Conservation (phyloP, 2,329 filamentous ascomycete genomes). For the Phialophora tarda region DNA sequence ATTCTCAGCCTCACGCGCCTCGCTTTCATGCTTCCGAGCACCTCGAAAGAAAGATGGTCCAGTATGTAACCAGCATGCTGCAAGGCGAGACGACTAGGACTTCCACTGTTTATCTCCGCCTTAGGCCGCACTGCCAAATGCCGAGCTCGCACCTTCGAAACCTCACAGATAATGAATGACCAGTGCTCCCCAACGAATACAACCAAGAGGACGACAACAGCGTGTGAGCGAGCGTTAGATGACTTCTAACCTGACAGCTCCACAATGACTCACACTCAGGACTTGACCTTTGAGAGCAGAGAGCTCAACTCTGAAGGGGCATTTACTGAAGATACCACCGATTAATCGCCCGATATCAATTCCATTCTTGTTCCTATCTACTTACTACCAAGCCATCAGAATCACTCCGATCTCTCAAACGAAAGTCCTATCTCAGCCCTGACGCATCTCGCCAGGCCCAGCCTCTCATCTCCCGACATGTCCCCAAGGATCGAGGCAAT, state of each 20-base stretch:
- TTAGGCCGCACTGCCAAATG: not conserved
- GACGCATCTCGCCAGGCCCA: not conserved
- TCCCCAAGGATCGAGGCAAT: not conserved
- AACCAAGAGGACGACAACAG: not conserved
- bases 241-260: not conserved
- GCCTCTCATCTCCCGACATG: not conserved
- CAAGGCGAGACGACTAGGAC: not conserved
- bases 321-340: not conserved
- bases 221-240: not conserved
- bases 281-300: not conserved
- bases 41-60: too few relatives aligned
- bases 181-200: too few relatives aligned
- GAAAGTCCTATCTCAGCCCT: not conserved
- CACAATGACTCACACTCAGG: not conserved
- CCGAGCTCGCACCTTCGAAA: not conserved
- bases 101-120: not conserved
- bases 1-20: not conserved
- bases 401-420: not conserved
- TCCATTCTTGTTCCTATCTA: not conserved
- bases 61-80: not conserved
- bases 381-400: not conserved
- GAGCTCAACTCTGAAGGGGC: not conserved
- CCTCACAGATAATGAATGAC: too few relatives aligned
- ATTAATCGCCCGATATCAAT: not conserved
- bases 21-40: not conserved